Base-by-base conservation (phyloP, 345 rosid genomes). In the Camelina laxa region DNA sequence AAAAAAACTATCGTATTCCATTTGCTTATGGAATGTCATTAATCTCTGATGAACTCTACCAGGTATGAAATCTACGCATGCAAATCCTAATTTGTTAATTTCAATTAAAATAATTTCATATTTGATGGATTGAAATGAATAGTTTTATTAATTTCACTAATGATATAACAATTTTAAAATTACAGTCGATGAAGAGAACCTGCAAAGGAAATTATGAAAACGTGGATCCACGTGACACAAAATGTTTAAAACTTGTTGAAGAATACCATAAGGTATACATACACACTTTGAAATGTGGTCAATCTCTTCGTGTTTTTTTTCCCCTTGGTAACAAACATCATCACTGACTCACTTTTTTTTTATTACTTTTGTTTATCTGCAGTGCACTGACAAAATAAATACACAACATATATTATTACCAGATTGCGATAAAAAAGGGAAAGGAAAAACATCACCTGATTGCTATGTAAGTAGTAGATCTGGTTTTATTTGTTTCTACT, bases 11-110 rank as follows among this genome's bases (percentile, higher is more conserved):
- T 51, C 77, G 65, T 38, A 63, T 89, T 62, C 67, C 73, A 14
- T 87, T 39, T 45, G 79, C 85, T 31, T 81, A 84, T 54, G 81
- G 84, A 9, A 72, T 82, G 87, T 71, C 85, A 17, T 78, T 88
- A 3, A 83, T 88, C 44, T 87, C 89, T 4, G 83, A 82, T 74
- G 80, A 84, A 48, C 82, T 85, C 20, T 88, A 82, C 39, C 61
- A 82, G 88, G 91, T 84, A 31, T 24, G 6, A 22, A 50, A 44
- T 48, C 1, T 36, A n/a, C 11, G 16, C 11, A n/a, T n/a, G 14
- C 11, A 36, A 47, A 13, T 3, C 12, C 33, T 27, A 51, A 38
- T 13, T 31, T 20, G 9, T 57, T 8, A 22, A n/a, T 9, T 2
- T 35, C 60, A 51, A 0, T 67, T 67, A 35, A 20, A 45, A 14